Evolutionary conservation across 805 yeast genomes (phyloP).

Genomic region (Suhomyces kilbournensis): DNA sequence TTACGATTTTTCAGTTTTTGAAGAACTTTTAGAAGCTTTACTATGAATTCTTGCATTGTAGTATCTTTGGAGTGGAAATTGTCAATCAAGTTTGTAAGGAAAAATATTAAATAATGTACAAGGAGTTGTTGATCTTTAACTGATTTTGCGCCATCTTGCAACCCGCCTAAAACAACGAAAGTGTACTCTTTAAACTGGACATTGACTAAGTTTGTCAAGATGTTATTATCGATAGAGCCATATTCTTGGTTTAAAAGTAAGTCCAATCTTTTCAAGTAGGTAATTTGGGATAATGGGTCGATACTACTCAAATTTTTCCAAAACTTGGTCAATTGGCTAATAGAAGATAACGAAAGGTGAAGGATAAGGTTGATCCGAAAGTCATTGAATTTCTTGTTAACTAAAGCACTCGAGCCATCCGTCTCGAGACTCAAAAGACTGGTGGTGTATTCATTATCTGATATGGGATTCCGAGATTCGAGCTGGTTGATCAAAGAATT

Average conservation of each 20-base stretch:
- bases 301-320: slow-evolving; percentile 19
- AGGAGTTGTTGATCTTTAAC: slow-evolving; percentile 3
- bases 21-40: slow-evolving; percentile 1
- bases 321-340: slow-evolving; percentile 17
- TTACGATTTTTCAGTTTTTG: slow-evolving; percentile 10
- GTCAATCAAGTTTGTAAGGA: neutral
- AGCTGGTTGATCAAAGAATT: slow-evolving; percentile 27
- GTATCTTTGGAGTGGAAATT: neutral
- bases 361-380: slow-evolving; percentile 15
- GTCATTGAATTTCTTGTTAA: slow-evolving; percentile 4
- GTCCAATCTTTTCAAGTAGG: slow-evolving; percentile 12
- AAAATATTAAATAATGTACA: slow-evolving; percentile 7
- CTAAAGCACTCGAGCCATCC: neutral
- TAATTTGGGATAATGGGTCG: slow-evolving; percentile 7
- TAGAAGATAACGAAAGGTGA: slow-evolving; percentile 17
- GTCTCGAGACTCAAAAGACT: slow-evolving; percentile 20
- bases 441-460: slow-evolving; percentile 24
- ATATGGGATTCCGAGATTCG: slow-evolving; percentile 16
- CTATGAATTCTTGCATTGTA: neutral
- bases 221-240: slow-evolving; percentile 4
- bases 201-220: slow-evolving; percentile 10
- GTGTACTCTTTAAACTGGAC: slow-evolving; percentile 12
- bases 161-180: neutral
- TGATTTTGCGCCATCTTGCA: neutral
- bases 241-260: slow-evolving; percentile 1